These are phyloP conservation scores for Alternaria panax DNA, from an alignment of 2,329 filamentous ascomycete genomes.

Conservation along the genomic window DNA sequence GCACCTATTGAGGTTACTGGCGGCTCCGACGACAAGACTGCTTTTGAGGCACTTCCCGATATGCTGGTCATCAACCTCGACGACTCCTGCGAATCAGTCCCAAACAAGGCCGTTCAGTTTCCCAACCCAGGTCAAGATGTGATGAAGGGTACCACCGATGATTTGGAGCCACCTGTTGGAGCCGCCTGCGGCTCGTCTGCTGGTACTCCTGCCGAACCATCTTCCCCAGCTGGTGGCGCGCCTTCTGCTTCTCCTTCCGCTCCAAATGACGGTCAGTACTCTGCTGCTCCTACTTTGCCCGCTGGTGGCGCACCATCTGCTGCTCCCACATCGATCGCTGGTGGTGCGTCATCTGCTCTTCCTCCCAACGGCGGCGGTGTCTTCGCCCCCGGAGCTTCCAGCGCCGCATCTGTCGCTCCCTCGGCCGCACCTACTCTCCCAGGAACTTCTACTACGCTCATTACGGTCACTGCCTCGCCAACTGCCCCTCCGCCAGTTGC, in stretches of 20 bases:
- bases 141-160: conserved; percentile 49
- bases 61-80: conserved; percentile 76
- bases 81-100: conserved; percentile 61
- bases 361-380: conserved; percentile 39
- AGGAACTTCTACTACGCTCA: conserved; percentile 40
- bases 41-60: conserved; percentile 70
- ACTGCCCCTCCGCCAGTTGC: conserved; percentile 23
- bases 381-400: conserved; percentile 40
- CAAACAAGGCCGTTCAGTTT: conserved; percentile 66
- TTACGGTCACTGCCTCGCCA: conserved; percentile 35
- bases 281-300: conserved; percentile 6
- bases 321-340: conserved; percentile 7
- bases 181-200: conserved; percentile 18
- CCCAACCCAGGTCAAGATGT: conserved; percentile 70
- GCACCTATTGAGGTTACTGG: conserved; percentile 73
- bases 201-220: conserved; percentile 26
- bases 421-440: conserved; percentile 18
- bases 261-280: conserved; percentile 14
- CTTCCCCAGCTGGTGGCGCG: conserved; percentile 24
- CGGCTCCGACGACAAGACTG: conserved; percentile 59
- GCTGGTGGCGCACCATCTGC: conserved; percentile 6
- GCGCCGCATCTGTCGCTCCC: conserved; percentile 16
- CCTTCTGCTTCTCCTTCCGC: conserved; percentile 21
- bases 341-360: conserved; percentile 13
- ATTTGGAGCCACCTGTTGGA: conserved; percentile 29